These are phyloP conservation scores for Penicillium steckii DNA, from an alignment of 495 filamentous ascomycete genomes.

Conservation along the genomic window DNA sequence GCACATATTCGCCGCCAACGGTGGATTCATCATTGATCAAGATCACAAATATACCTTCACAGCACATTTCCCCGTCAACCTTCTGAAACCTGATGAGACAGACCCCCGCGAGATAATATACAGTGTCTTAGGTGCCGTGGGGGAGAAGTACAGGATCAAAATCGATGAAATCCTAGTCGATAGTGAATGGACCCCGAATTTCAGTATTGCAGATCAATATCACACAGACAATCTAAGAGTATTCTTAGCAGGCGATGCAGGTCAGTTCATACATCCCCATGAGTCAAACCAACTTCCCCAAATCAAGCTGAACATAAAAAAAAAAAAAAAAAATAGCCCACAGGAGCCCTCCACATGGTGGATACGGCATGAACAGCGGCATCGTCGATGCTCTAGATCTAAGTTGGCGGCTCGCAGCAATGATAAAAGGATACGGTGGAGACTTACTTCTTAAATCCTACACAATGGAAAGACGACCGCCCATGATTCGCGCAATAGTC, in stretches of 20 bases:
- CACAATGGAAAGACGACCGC: constrained; percentile 20
- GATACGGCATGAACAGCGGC: constrained; percentile 35
- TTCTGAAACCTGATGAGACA: not conserved
- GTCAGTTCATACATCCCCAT: no score
- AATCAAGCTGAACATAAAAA: no score
- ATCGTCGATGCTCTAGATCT: constrained; percentile 29
- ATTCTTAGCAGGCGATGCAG: constrained; percentile 51
- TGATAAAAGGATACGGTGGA: constrained; percentile 24
- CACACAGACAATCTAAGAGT: constrained; percentile 16
- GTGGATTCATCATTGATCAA: constrained; percentile 20
- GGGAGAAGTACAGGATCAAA: constrained; percentile 9
- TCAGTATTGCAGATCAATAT: not conserved
- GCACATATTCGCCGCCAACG: constrained; percentile 22
- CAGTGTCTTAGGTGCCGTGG: constrained; percentile 16
- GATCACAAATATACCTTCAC: constrained; percentile 31
- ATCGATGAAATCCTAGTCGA: constrained; percentile 27
- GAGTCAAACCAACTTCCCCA: no score
- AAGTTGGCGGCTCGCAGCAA: constrained; percentile 28
- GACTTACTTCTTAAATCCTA: constrained; percentile 16
- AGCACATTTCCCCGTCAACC: constrained; percentile 13
- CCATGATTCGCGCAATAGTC: constrained; percentile 8
- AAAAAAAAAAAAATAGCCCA: no score
- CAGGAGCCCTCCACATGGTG: constrained; percentile 45
- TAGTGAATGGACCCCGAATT: constrained; percentile 8
- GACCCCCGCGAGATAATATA: constrained; percentile 18